Evolutionary conservation across 179 eudicot species (phyloP).

Genomic region (Sideroxylon spinosum): DNA sequence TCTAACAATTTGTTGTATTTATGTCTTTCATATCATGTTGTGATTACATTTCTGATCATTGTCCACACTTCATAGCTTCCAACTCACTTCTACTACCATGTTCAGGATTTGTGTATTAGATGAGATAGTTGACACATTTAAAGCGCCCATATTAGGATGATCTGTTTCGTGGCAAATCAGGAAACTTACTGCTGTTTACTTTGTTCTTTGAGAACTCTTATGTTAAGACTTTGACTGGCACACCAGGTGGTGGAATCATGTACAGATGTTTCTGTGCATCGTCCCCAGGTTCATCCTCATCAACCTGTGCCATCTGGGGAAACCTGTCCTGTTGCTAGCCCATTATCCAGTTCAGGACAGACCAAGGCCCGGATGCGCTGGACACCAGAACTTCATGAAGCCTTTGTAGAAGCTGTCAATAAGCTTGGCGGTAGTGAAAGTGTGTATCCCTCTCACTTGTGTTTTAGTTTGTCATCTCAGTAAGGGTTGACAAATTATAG

Average conservation of each 20-base stretch:
- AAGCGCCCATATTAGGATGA: background rate
- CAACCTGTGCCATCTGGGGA: conserved; percentile 28
- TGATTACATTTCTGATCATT: background rate
- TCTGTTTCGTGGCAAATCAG: background rate
- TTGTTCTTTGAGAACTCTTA: background rate
- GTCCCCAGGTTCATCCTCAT: conserved; percentile 30
- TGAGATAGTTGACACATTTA: background rate
- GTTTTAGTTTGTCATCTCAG: conserved; percentile 7
- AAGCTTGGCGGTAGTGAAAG: conserved; percentile 89
- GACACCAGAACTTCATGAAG: conserved; percentile 89
- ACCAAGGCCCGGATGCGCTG: conserved; percentile 80
- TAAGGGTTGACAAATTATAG: background rate
- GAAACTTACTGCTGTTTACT: background rate
- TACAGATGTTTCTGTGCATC: conserved; percentile 30
- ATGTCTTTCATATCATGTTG: background rate
- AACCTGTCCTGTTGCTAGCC: conserved; percentile 36
- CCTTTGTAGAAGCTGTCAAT: conserved; percentile 76
- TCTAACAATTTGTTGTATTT: too few relatives aligned
- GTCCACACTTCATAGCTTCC: background rate
- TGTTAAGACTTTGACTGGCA: conserved; percentile 2
- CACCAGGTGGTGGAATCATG: conserved; percentile 46
- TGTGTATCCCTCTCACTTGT: conserved; percentile 28
- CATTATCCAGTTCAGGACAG: conserved; percentile 38
- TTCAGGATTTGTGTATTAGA: background rate
- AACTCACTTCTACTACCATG: background rate